These are phyloP conservation scores for Solanum lycopersicoides DNA, from an alignment of 257 asterid species.

Conservation along the genomic window DNA sequence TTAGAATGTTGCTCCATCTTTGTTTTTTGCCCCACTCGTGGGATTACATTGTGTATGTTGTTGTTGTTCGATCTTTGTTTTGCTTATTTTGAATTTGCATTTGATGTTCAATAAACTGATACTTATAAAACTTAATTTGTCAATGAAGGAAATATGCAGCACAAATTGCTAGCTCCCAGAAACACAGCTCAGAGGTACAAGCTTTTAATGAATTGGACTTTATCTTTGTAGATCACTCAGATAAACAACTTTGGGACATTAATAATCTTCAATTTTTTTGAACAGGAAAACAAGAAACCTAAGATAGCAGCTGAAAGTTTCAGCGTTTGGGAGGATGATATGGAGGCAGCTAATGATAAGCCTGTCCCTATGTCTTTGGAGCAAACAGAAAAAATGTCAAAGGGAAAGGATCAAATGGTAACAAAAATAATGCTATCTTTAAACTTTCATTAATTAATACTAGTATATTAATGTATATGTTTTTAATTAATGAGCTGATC, in stretches of 20 bases:
- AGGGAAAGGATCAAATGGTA: constrained; percentile 46
- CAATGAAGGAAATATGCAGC: constrained; percentile 59
- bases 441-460: not conserved
- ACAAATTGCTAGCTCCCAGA: constrained; percentile 51
- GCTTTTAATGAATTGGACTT: not conserved
- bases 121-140: not conserved
- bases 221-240: not conserved
- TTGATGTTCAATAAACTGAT: not conserved
- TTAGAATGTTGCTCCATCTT: not conserved
- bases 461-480: not conserved
- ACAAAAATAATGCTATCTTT: not conserved
- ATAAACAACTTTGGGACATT: not conserved
- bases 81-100: not conserved
- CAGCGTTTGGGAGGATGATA: constrained; percentile 33
- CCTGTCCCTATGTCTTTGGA: constrained; percentile 82
- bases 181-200: constrained; percentile 30
- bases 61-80: not conserved
- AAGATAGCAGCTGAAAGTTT: constrained; percentile 18
- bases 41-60: not conserved
- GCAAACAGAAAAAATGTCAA: constrained; percentile 30
- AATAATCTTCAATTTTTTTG: not conserved
- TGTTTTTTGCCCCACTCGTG: not conserved
- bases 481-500: not conserved
- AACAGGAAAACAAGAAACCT: constrained; percentile 30
- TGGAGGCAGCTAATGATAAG: constrained; percentile 37